A percentile compares a stretch with the other conserved stretches of the same genome.
Conservation (phyloP, 345 rosid genomes). For the Euphorbia tirucalli region DNA sequence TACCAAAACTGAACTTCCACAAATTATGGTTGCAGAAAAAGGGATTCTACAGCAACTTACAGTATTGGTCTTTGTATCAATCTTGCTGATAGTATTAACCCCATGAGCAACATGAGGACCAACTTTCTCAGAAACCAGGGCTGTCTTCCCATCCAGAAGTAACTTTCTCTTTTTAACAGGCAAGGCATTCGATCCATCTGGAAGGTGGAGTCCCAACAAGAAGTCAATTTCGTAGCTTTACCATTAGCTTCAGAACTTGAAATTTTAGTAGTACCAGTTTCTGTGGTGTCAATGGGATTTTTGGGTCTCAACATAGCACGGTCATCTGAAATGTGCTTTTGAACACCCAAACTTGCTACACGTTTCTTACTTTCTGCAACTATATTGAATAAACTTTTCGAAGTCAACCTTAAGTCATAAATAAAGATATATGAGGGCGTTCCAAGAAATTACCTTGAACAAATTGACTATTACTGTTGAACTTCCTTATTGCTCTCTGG, state of each 20-base stretch:
- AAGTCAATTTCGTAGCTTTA: slow-evolving; percentile 19
- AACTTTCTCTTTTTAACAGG: slow-evolving; percentile 43
- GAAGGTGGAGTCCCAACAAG: slow-evolving; percentile 9
- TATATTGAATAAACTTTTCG: slow-evolving; percentile 11
- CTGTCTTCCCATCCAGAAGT: slow-evolving; percentile 18
- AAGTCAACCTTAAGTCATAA: slow-evolving; percentile 6
- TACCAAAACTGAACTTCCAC: not conserved
- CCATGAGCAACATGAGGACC: slow-evolving; percentile 18
- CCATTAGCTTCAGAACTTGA: slow-evolving; percentile 6
- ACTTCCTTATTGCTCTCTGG: slow-evolving; percentile 15
- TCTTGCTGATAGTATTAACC: slow-evolving; percentile 18
- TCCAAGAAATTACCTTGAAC: slow-evolving; percentile 21
- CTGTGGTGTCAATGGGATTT: slow-evolving; percentile 4
- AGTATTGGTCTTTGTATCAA: slow-evolving; percentile 21
- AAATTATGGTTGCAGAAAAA: not conserved
- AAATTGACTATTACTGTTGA: slow-evolving; percentile 15
- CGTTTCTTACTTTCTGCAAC: slow-evolving; percentile 4
- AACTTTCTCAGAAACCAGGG: slow-evolving; percentile 5
- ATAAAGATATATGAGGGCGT: not conserved
- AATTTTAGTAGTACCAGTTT: not conserved
- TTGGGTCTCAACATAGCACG: slow-evolving; percentile 11
- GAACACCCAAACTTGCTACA: slow-evolving; percentile 18
- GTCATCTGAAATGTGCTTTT: slow-evolving; percentile 19
- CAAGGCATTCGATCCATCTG: slow-evolving; percentile 19
- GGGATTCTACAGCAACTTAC: slow-evolving; percentile 26